phyloP scores from a whole-genome alignment of 2,329 filamentous ascomycete species.

The Thielaviopsis musarum region DNA sequence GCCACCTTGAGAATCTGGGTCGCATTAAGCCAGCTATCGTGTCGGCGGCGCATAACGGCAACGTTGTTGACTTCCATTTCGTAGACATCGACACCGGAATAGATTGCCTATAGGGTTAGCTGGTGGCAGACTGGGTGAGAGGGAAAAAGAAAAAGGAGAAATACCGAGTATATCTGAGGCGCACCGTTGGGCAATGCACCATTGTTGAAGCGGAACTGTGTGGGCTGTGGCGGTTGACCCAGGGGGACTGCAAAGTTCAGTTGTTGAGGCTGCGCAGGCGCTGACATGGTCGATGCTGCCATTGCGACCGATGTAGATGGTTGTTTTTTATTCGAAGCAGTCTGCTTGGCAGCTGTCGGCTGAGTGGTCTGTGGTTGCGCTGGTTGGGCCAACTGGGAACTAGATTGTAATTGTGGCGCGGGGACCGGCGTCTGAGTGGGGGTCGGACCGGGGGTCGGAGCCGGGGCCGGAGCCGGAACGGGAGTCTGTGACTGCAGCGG shows the following conservation, averaged over 20 bases:
- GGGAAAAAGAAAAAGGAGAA: conserved; percentile 17
- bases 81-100: conserved; percentile 91
- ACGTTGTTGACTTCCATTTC: conserved; percentile 94
- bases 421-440: not conserved
- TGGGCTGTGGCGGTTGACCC: not conserved
- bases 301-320: not conserved
- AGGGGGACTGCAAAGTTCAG: not conserved
- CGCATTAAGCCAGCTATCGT: conserved; percentile 93
- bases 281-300: not conserved
- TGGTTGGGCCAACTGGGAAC: not conserved
- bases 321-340: not conserved
- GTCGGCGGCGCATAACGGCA: conserved; percentile 87
- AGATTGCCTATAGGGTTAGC: conserved; percentile 46
- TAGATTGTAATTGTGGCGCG: too few species aligned
- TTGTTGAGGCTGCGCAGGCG: not conserved
- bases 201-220: conserved; percentile 17
- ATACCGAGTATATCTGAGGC: conserved; percentile 46
- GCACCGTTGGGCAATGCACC: conserved; percentile 21
- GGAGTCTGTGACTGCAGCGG: too few species aligned
- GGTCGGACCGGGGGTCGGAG: not conserved
- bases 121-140: conserved; percentile 19
- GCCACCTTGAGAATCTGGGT: conserved; percentile 97
- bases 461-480: not conserved
- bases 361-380: not conserved
- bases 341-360: not conserved